These are phyloP conservation scores for Aspergillus saccharolyticus DNA, from an alignment of 495 filamentous ascomycete species.

Conservation along the genomic window DNA sequence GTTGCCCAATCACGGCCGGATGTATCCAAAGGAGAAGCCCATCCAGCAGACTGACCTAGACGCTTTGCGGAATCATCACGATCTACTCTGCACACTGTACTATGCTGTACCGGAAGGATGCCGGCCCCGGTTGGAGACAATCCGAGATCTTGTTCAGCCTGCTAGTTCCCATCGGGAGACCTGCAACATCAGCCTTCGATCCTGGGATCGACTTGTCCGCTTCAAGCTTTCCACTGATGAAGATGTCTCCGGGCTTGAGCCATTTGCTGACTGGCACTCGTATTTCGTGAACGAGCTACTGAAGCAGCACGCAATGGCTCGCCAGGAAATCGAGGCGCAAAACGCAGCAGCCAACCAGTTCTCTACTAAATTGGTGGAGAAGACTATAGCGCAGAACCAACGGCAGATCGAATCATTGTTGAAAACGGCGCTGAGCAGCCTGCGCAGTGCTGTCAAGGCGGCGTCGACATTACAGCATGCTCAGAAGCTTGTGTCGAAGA, in stretches of 20 bases:
- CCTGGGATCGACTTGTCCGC: conserved; percentile 73
- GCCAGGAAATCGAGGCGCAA: conserved; percentile 57
- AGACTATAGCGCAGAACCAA: conserved; percentile 57
- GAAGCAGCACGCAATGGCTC: conserved; percentile 53
- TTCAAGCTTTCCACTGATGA: conserved; percentile 65
- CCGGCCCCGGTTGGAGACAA: conserved; percentile 63
- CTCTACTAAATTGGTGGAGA: conserved; percentile 48
- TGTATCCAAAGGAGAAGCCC: conserved; percentile 76
- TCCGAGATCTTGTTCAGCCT: conserved; percentile 75
- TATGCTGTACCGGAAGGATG: conserved; percentile 71
- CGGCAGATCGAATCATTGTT: conserved; percentile 55
- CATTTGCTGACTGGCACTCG: conserved; percentile 66
- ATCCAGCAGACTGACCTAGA: conserved; percentile 74
- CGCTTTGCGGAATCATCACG: conserved; percentile 86
- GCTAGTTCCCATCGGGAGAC: conserved; percentile 78
- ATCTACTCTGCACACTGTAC: conserved; percentile 84
- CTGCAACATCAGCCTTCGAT: conserved; percentile 73
- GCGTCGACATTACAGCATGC: conserved; percentile 34
- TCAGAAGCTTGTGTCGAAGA: conserved; percentile 29
- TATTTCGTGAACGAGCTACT: conserved; percentile 53
- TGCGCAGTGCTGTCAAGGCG: conserved; percentile 46
- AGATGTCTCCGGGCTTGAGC: conserved; percentile 44
- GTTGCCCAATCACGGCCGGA: conserved; percentile 82
- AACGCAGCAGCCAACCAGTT: conserved; percentile 36
- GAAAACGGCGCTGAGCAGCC: conserved; percentile 46